Base-by-base conservation (phyloP, 345 rosid genomes). In the Tarenaya hassleriana region DNA sequence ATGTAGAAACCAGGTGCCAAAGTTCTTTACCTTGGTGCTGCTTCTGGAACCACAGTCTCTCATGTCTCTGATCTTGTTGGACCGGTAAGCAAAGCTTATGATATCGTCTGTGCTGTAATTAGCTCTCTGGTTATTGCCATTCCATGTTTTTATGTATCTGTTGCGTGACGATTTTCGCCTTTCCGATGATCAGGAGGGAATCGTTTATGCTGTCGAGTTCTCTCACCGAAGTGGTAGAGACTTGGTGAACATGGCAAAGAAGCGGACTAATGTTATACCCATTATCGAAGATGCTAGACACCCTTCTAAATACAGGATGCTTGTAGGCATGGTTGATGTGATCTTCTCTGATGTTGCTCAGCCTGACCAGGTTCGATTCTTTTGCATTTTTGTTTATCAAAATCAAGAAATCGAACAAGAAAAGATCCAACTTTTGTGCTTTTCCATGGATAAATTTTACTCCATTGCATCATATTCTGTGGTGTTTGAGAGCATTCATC, bases 291-390 rank as follows among this genome's bases (percentile, higher is more conserved):
- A 94, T 86, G 97, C 99, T 34, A 84, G 99, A 62, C 95, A 88
- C 73, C 99, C 99, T 10, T 73, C 90, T 16, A 94, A 94, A 68
- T 94, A 94, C 68, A 72, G 99, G 13, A 94, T 88, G 99, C 76
- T 94, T 49, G 90, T 94, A n/a, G 96, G 96, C 61, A 94, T 94
- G 99, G 97, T 94, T 41, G 99, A 94, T 82, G 97, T 94, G 13
- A 82, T 94, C 44, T 94, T 94, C 72, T 86, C 99, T 27, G 99
- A 94, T 75, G 99, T 94, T 79, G 97, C 99, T 38, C 99, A 94
- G 64, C 99, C 99, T 0, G 99, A 94, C 73, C 96, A 94, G 96
- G 99, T 94, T 58, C 75, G 75, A 55, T 16, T 27, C 39, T 60
- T 15, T 16, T 10, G 42, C 35, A 29, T 1, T 55, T 10, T 16